Conservation (phyloP, 1,284 basidiomycete genomes). For the Fomitiporia mediterranea region DNA sequence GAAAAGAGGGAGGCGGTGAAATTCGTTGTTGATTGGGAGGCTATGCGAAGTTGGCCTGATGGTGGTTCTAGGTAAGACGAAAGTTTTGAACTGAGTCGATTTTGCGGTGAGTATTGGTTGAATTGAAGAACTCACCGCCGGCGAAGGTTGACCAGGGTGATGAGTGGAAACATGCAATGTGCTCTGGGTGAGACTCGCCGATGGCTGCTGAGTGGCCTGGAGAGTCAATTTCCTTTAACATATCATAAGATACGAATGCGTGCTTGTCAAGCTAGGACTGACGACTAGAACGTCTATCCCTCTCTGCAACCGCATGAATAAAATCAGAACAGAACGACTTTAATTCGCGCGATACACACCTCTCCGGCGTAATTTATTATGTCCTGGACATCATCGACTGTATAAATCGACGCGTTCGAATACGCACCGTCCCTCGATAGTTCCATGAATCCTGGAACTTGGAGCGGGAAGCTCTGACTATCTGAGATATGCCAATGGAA, state of each 20-base stretch:
- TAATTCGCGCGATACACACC: slow-evolving; percentile 38
- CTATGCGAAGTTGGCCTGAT: slow-evolving; percentile 74
- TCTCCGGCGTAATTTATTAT: slow-evolving; percentile 70
- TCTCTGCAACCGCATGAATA: slow-evolving; percentile 36
- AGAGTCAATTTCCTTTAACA: slow-evolving; percentile 56
- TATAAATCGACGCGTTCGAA: slow-evolving; percentile 52
- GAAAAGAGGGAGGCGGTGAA: slow-evolving; percentile 46
- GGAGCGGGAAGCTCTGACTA: slow-evolving; percentile 73
- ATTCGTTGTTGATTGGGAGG: slow-evolving; percentile 39
- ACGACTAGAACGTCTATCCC: slow-evolving; percentile 74
- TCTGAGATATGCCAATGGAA: slow-evolving; percentile 84
- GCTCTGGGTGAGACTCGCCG: slow-evolving; percentile 37
- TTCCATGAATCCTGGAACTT: slow-evolving; percentile 56
- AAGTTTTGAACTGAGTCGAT: too few species aligned
- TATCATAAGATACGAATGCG: neutral
- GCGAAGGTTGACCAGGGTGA: slow-evolving; percentile 30
- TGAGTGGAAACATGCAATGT: slow-evolving; percentile 38
- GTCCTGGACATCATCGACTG: slow-evolving; percentile 51
- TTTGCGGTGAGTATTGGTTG: too few species aligned
- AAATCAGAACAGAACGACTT: slow-evolving; percentile 35
- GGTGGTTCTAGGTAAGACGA: slow-evolving; percentile 68
- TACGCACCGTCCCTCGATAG: slow-evolving; percentile 69
- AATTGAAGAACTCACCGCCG: slow-evolving; percentile 15
- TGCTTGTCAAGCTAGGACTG: neutral
- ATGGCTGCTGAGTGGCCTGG: slow-evolving; percentile 47